Evolutionary conservation across 2,329 filamentous ascomycete species (phyloP).

Genomic region (Calycina herbarum): DNA sequence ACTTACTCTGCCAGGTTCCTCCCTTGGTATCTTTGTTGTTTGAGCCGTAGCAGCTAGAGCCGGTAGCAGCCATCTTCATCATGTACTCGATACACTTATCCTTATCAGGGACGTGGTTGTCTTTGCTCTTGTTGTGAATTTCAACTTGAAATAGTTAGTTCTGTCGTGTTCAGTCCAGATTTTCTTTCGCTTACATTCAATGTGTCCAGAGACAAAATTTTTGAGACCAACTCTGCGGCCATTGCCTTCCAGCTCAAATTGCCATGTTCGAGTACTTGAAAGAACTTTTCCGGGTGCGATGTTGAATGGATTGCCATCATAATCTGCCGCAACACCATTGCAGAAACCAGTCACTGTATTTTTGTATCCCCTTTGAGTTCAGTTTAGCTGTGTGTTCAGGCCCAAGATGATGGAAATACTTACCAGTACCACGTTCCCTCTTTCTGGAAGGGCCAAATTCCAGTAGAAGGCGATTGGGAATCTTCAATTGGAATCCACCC

Average conservation of each 20-base stretch:
- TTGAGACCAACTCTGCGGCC: slow-evolving; percentile 6
- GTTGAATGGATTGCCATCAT: slow-evolving; percentile 4
- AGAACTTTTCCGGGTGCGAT: slow-evolving; percentile 4
- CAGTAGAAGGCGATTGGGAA: not conserved
- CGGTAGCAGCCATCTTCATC: slow-evolving; percentile 5
- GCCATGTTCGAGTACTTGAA: slow-evolving; percentile 7
- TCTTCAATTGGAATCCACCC: slow-evolving; percentile 5
- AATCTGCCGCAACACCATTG: slow-evolving; percentile 5
- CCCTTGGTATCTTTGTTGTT: slow-evolving; percentile 11
- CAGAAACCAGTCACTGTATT: slow-evolving; percentile 4
- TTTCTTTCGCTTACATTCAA: slow-evolving; percentile 8
- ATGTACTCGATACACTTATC: slow-evolving; percentile 6
- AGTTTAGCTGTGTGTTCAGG: not conserved
- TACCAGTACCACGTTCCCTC: slow-evolving; percentile 10
- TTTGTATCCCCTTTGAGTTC: slow-evolving; percentile 5
- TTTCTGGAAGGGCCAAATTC: slow-evolving; percentile 6
- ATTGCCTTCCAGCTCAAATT: slow-evolving; percentile 2
- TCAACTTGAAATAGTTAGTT: not conserved
- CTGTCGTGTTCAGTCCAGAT: not conserved
- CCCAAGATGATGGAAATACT: not conserved
- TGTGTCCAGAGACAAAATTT: slow-evolving; percentile 1
- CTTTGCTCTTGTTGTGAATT: slow-evolving; percentile 8
- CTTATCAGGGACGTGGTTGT: slow-evolving; percentile 4
- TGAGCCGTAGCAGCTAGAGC: not conserved
- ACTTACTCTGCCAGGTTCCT: slow-evolving; percentile 5